phyloP scores from a whole-genome alignment of 2,329 filamentous ascomycete genomes.

The Phialocephala sp. region DNA sequence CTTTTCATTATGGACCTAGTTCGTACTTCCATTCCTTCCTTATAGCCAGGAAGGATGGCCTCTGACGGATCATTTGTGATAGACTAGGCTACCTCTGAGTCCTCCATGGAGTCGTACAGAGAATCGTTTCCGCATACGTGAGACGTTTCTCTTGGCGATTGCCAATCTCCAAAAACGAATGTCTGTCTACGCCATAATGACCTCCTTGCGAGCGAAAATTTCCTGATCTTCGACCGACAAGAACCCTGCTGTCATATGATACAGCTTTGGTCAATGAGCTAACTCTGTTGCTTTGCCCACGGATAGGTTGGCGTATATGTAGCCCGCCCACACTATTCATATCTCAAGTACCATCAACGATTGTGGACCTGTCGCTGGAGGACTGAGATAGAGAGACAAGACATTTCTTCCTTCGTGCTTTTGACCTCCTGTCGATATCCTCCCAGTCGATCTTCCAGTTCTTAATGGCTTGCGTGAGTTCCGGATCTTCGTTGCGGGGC shows the following conservation, averaged over 20 bases:
- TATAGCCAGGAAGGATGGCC: background rate
- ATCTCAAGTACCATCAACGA: slow-evolving; percentile 6
- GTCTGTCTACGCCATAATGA: no score
- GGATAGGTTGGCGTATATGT: background rate
- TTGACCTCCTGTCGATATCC: slow-evolving; percentile 51
- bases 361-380: background rate
- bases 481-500: slow-evolving; percentile 57
- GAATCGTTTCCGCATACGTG: background rate
- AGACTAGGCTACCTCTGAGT: background rate
- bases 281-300: background rate
- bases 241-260: no score
- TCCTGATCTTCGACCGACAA: no score
- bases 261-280: background rate
- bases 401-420: slow-evolving; percentile 34
- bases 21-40: background rate
- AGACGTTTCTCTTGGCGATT: background rate
- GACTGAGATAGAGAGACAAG: background rate
- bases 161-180: no score
- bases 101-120: background rate
- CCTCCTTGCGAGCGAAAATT: no score
- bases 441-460: slow-evolving; percentile 68
- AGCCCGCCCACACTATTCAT: background rate
- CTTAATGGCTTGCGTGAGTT: slow-evolving; percentile 63
- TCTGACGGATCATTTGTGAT: background rate
- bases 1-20: no score